These are phyloP conservation scores for Cladorrhinum samala DNA, from an alignment of 495 filamentous ascomycete species.

Conservation along the genomic window DNA sequence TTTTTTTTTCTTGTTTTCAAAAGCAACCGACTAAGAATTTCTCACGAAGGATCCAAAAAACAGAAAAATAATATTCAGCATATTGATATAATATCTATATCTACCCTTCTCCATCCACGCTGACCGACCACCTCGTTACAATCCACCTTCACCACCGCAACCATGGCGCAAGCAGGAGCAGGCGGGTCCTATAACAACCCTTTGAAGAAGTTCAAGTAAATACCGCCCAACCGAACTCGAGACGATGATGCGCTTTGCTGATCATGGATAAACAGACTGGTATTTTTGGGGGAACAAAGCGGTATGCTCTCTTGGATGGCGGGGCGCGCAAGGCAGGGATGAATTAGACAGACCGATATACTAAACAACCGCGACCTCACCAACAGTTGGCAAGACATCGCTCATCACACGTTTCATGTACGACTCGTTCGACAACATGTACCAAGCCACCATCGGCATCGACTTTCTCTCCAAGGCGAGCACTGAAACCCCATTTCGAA, in stretches of 20 bases:
- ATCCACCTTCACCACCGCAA: slow-evolving; percentile 13
- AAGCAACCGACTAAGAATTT: background rate
- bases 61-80: background rate
- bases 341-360: slow-evolving; percentile 1
- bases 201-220: slow-evolving; percentile 98
- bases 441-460: slow-evolving; percentile 98
- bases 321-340: background rate
- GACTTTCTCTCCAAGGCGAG: slow-evolving; percentile 96
- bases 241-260: slow-evolving; percentile 4
- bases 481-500: background rate
- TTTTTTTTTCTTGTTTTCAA: background rate
- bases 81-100: background rate
- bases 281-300: slow-evolving; percentile 96
- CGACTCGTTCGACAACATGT: slow-evolving; percentile 99
- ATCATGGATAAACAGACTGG: slow-evolving; percentile 54
- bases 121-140: background rate
- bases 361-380: slow-evolving; percentile 12
- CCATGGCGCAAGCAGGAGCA: slow-evolving; percentile 47
- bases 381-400: slow-evolving; percentile 93
- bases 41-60: background rate
- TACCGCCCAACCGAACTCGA: background rate
- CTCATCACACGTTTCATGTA: slow-evolving; percentile 99
- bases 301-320: slow-evolving; percentile 58
- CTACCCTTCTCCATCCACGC: background rate
- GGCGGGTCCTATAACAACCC: slow-evolving; percentile 96